Percentiles rank a stretch among this genome's conserved stretches.
phyloP scores from a whole-genome alignment of 495 filamentous ascomycete genomes.

The Aspergillus hancockii region DNA sequence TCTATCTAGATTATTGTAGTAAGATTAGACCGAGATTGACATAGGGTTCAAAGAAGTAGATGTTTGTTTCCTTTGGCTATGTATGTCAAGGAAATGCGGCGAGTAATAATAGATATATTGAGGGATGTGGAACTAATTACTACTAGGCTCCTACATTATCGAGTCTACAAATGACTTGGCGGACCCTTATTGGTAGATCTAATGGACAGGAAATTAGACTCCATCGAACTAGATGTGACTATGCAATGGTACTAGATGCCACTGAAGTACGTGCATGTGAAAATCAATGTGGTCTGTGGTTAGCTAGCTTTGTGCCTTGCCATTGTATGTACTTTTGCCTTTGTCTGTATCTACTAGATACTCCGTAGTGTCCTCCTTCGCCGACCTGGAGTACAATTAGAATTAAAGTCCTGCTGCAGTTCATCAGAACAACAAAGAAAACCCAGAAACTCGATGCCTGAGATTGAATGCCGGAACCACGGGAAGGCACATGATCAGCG shows the following conservation, averaged over 20 bases:
- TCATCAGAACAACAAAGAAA: not conserved
- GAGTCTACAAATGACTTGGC: not conserved
- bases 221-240: not conserved
- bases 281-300: slow-evolving; percentile 1
- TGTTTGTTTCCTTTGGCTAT: not conserved
- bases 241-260: not conserved
- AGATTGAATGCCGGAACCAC: not conserved
- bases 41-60: not conserved
- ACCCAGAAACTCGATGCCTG: not conserved
- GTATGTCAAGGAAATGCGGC: not conserved
- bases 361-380: not conserved
- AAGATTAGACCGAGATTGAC: too few relatives aligned
- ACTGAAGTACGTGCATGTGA: not conserved
- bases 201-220: not conserved
- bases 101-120: not conserved
- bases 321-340: too few relatives aligned
- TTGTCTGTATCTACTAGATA: not conserved
- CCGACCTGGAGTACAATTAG: not conserved
- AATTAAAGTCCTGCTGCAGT: not conserved
- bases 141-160: not conserved
- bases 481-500: slow-evolving; percentile 17
- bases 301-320: too few relatives aligned
- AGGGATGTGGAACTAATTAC: not conserved
- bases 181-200: slow-evolving; percentile 1
- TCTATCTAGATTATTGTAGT: too few relatives aligned